Conservation (phyloP, 2,329 filamentous ascomycete species). For the Fusarium sp. region DNA sequence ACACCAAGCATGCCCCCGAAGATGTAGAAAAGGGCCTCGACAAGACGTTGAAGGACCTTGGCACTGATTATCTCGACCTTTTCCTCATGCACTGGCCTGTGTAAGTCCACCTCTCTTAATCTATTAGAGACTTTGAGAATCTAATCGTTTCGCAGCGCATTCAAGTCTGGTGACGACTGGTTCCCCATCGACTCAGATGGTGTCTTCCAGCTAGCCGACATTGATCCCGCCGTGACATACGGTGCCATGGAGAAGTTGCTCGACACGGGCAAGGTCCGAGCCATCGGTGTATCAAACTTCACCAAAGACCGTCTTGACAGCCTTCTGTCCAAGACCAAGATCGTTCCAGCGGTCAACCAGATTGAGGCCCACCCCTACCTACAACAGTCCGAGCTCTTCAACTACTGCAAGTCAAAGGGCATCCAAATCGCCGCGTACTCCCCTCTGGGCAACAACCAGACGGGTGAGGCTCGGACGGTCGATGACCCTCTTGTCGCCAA, state of each 20-base stretch:
- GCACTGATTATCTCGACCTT: constrained; percentile 64
- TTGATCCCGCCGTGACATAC: constrained; percentile 60
- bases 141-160: constrained; percentile 52
- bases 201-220: constrained; percentile 74
- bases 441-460: constrained; percentile 60
- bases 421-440: constrained; percentile 2
- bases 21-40: constrained; percentile 64
- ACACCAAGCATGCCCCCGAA: constrained; percentile 65
- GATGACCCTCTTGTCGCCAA: constrained; percentile 65
- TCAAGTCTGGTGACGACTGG: constrained; percentile 67
- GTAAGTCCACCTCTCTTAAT: neutral
- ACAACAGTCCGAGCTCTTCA: constrained; percentile 69
- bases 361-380: constrained; percentile 80
- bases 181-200: constrained; percentile 68
- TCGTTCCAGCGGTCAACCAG: constrained; percentile 76
- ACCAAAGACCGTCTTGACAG: constrained; percentile 58
- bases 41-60: constrained; percentile 63
- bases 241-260: constrained; percentile 59
- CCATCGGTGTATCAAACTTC: constrained; percentile 69
- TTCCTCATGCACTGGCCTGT: constrained; percentile 33
- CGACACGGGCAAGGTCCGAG: constrained; percentile 56
- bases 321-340: constrained; percentile 65
- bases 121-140: too few relatives aligned
- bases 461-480: constrained; percentile 61
- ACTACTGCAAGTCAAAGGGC: constrained; percentile 3